Percentiles rank a stretch among this genome's conserved stretches.
Evolutionary conservation across 108 stramenopile species (phyloP).

Genomic region (Nannochloropsis gaditana): DNA sequence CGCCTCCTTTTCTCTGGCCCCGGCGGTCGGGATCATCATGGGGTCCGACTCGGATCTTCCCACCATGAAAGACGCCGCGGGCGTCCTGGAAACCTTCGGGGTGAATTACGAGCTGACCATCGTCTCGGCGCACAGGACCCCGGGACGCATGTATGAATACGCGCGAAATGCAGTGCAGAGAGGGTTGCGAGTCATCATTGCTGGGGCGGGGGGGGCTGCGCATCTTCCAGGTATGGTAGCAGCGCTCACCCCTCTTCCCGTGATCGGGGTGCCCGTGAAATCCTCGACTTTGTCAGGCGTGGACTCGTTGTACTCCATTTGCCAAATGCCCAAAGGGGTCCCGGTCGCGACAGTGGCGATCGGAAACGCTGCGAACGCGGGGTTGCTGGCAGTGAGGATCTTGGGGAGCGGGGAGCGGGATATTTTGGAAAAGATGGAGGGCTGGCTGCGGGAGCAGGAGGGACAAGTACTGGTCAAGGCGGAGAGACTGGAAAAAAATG

Average conservation of each 20-base stretch:
- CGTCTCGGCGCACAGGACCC: constrained; percentile 95
- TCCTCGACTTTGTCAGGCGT: constrained; percentile 92
- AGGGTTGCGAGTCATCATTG: constrained; percentile 46
- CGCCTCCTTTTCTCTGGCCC: constrained; percentile 28
- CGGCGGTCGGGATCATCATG: constrained; percentile 94
- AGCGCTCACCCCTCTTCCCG: constrained; percentile 87
- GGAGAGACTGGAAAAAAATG: constrained; percentile 46
- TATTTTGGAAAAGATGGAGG: constrained; percentile 40
- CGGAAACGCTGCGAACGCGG: constrained; percentile 95
- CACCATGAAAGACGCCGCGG: constrained; percentile 84
- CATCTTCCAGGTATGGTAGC: constrained; percentile 98
- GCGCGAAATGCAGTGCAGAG: constrained; percentile 45
- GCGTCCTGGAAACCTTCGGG: constrained; percentile 74
- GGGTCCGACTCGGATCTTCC: constrained; percentile 95
- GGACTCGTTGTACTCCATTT: constrained; percentile 91
- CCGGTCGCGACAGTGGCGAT: constrained; percentile 99
- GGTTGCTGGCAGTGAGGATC: constrained; percentile 86
- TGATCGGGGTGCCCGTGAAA: constrained; percentile 96
- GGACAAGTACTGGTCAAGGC: constrained; percentile 55
- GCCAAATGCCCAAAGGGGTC: constrained; percentile 97
- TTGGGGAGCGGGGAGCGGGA: constrained; percentile 62
- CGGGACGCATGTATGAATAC: constrained; percentile 81
- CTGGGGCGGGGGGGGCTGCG: constrained; percentile 98
- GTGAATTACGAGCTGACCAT: constrained; percentile 92
- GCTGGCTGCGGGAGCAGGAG: constrained; percentile 43